phyloP scores from a whole-genome alignment of 2,329 filamentous ascomycete species.

The Colletotrichum costaricense region DNA sequence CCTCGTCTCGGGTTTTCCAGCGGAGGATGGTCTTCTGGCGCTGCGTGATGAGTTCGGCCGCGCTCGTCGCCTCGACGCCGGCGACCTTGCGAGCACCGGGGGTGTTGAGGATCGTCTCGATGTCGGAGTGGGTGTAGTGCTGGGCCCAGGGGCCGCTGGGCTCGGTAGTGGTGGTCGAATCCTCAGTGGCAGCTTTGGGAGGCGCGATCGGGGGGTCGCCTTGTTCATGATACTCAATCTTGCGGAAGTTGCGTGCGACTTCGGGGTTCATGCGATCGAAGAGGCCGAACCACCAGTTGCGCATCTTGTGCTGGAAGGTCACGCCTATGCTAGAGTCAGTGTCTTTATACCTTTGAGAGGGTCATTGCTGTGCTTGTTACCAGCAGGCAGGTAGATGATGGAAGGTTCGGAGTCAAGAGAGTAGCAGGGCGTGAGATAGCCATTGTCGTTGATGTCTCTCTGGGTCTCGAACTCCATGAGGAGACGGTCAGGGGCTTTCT shows the following conservation, averaged over 20 bases:
- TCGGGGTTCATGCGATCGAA: conserved; percentile 37
- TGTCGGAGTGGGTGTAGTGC: conserved; percentile 30
- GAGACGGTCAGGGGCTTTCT: conserved; percentile 19
- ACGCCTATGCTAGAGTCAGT: conserved; percentile 12
- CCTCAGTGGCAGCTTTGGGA: conserved; percentile 15
- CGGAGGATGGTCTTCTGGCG: conserved; percentile 35
- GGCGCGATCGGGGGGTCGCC: conserved; percentile 17
- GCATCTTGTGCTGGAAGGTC: conserved; percentile 29
- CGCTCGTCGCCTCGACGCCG: conserved; percentile 36
- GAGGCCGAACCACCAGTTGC: conserved; percentile 33
- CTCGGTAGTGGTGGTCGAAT: conserved; percentile 6
- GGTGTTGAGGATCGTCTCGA: conserved; percentile 38
- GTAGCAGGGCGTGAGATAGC: conserved; percentile 33
- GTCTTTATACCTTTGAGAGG: neutral
- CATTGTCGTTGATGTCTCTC: conserved; percentile 38
- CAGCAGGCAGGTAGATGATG: conserved; percentile 32
- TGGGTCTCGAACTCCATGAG: conserved; percentile 35
- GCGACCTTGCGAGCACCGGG: conserved; percentile 37
- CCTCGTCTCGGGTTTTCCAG: conserved; percentile 20
- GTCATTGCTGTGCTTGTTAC: neutral
- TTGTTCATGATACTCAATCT: conserved; percentile 20
- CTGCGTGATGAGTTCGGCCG: conserved; percentile 35
- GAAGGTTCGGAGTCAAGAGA: conserved; percentile 34
- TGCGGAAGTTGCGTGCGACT: conserved; percentile 28
- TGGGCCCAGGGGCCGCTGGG: neutral